Percentiles rank a stretch among this genome's conserved stretches.
Evolutionary conservation across 2,329 filamentous ascomycete species (phyloP).

Genomic region (Xylariaceae sp.): DNA sequence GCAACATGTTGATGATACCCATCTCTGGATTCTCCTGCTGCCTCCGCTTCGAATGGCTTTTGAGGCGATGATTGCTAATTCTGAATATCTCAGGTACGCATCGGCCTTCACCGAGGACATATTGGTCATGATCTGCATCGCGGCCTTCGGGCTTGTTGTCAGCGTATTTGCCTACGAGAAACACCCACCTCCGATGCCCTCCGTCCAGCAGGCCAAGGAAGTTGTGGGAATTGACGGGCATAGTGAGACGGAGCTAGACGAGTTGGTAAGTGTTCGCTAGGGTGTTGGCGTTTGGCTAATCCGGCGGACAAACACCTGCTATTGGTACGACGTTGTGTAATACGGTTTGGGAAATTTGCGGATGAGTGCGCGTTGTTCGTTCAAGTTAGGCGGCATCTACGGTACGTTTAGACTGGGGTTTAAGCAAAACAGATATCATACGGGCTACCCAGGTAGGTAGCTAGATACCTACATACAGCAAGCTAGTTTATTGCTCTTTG

Average conservation of each 20-base stretch:
- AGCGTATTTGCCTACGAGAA: conserved; percentile 50
- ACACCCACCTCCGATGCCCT: conserved; percentile 40
- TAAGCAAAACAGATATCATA: not conserved
- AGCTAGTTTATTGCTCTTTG: too few species aligned
- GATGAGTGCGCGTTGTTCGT: not conserved
- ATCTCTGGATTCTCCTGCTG: not conserved
- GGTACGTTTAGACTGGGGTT: not conserved
- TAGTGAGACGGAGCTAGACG: conserved; percentile 38
- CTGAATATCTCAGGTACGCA: conserved; percentile 36
- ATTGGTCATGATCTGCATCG: conserved; percentile 49
- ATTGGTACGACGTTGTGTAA: not conserved
- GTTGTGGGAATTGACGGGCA: conserved; percentile 28
- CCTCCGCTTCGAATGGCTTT: too few species aligned
- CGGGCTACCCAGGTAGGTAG: not conserved
- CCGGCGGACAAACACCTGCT: not conserved
- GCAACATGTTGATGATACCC: not conserved
- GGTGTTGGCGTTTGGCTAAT: not conserved
- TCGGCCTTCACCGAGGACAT: conserved; percentile 50
- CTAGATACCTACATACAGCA: too few species aligned
- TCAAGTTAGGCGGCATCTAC: not conserved
- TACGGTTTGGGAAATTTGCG: not conserved
- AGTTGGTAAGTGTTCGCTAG: conserved; percentile 21
- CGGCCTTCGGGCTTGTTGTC: conserved; percentile 46
- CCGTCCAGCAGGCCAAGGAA: conserved; percentile 31
- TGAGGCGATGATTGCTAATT: not conserved